Conservation (phyloP, 2,329 filamentous ascomycete genomes). For the Lasiodiplodia gonubiensis region DNA sequence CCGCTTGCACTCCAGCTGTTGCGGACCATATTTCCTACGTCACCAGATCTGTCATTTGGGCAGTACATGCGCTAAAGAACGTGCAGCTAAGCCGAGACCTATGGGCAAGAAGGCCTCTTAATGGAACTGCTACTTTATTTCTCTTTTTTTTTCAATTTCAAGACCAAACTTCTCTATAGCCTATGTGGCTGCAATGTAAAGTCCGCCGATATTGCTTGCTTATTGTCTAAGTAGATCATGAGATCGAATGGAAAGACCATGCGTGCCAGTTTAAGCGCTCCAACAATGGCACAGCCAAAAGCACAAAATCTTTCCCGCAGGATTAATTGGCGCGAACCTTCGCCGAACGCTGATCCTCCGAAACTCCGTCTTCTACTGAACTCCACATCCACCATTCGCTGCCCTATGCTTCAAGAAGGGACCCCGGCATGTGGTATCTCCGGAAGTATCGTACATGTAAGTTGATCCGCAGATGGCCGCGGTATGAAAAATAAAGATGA, state of each 20-base stretch:
- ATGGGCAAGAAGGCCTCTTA: neutral
- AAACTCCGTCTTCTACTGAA: conserved; percentile 24
- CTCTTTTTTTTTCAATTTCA: neutral
- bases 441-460: conserved; percentile 23
- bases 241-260: conserved; percentile 1
- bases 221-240: neutral
- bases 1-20: neutral
- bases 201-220: neutral
- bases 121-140: neutral
- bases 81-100: neutral
- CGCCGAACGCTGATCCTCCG: neutral
- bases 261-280: neutral
- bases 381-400: conserved; percentile 20
- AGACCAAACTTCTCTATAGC: neutral
- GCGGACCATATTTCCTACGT: neutral
- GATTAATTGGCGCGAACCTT: neutral
- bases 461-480: conserved; percentile 2
- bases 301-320: neutral
- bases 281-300: neutral
- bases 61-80: neutral
- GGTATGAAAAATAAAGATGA: neutral
- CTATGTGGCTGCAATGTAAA: neutral
- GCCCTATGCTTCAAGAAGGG: conserved; percentile 9
- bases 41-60: neutral
- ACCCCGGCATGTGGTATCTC: neutral